Percentiles rank a stretch among this genome's conserved stretches.
phyloP scores from a whole-genome alignment of 495 filamentous ascomycete species.

The Cercophora newfieldiana region DNA sequence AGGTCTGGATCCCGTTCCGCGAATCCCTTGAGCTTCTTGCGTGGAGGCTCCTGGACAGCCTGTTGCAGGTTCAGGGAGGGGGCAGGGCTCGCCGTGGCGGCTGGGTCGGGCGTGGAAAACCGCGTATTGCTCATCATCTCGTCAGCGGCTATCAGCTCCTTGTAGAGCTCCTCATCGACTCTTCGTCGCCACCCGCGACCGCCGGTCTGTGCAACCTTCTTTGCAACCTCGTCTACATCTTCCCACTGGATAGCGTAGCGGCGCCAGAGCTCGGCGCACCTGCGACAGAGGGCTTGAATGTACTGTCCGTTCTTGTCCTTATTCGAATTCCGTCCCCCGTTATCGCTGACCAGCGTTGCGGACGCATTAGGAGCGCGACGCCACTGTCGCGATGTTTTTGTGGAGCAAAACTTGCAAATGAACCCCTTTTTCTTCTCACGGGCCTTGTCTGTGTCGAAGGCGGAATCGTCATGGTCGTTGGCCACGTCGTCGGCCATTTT shows the following conservation, averaged over 20 bases:
- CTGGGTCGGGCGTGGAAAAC: constrained; percentile 41
- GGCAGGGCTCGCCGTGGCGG: constrained; percentile 47
- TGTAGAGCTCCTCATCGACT: constrained; percentile 87
- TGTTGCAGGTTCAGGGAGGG: constrained; percentile 19
- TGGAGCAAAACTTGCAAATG: constrained; percentile 90
- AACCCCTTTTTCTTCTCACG: constrained; percentile 74
- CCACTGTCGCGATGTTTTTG: constrained; percentile 83
- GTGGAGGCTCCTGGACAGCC: constrained; percentile 42
- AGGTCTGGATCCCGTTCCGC: constrained; percentile 50
- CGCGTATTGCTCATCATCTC: constrained; percentile 49
- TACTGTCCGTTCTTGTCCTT: constrained; percentile 76
- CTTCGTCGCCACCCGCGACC: constrained; percentile 84
- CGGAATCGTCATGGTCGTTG: constrained; percentile 91
- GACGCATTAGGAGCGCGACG: constrained; percentile 82
- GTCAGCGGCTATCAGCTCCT: constrained; percentile 63
- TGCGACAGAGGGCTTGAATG: constrained; percentile 80
- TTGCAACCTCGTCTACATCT: constrained; percentile 87
- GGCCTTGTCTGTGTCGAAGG: constrained; percentile 91
- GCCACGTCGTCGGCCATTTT: constrained; percentile 90
- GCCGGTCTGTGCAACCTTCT: constrained; percentile 80
- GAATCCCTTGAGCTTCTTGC: constrained; percentile 57
- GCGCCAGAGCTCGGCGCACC: constrained; percentile 89
- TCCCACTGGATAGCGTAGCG: constrained; percentile 96
- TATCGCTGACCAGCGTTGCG: constrained; percentile 67
- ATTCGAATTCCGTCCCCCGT: constrained; percentile 56